Conservation (phyloP, 805 yeast species). For the Ogataea nakhonphanomensis region DNA sequence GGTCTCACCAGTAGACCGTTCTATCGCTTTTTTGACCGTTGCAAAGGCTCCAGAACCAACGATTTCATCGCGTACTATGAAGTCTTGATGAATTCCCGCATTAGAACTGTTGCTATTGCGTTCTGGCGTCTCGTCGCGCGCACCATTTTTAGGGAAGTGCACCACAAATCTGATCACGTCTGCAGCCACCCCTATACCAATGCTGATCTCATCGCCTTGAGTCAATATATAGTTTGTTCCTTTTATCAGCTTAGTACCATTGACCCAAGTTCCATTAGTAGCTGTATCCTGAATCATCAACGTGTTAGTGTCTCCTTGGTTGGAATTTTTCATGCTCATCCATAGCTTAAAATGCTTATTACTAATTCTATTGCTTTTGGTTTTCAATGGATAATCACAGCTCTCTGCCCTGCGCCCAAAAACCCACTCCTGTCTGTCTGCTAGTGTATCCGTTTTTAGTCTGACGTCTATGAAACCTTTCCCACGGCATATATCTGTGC, state of each 20-base stretch:
- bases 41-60: slow-evolving; percentile 99
- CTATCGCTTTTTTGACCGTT: slow-evolving; percentile 86
- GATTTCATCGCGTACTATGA: slow-evolving; percentile 75
- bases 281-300: slow-evolving; percentile 68
- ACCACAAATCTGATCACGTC: slow-evolving; percentile 59
- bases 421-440: slow-evolving; percentile 32
- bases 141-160: slow-evolving; percentile 38
- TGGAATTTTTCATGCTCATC: slow-evolving; percentile 48
- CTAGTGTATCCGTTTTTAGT: slow-evolving; percentile 14
- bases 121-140: slow-evolving; percentile 17
- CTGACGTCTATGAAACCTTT: slow-evolving; percentile 32
- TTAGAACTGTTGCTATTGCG: slow-evolving; percentile 16
- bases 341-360: slow-evolving; percentile 69
- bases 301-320: slow-evolving; percentile 31
- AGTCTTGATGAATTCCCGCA: slow-evolving; percentile 40
- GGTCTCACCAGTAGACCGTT: slow-evolving; percentile 77
- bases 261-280: slow-evolving; percentile 91
- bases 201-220: slow-evolving; percentile 91
- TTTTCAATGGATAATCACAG: slow-evolving; percentile 61
- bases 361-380: slow-evolving; percentile 62
- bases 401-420: slow-evolving; percentile 65
- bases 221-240: slow-evolving; percentile 75
- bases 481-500: slow-evolving; percentile 21
- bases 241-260: slow-evolving; percentile 67
- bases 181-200: slow-evolving; percentile 78